Percentiles rank a stretch among this genome's conserved stretches.
Conservation (phyloP, 305 asterid genomes). For the Fraxinus velutina region DNA sequence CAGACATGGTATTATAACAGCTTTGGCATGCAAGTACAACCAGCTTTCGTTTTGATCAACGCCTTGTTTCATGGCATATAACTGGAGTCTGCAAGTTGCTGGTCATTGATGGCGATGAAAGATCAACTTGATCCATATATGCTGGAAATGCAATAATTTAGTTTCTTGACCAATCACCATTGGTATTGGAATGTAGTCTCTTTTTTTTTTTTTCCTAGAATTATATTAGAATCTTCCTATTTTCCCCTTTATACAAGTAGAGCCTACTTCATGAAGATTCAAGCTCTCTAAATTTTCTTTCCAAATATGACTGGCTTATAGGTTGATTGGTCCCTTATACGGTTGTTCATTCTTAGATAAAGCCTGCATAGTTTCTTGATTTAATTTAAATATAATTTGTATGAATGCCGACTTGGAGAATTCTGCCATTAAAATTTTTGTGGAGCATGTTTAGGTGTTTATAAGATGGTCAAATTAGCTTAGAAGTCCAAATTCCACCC, state of each 20-base stretch:
- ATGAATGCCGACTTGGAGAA: not conserved
- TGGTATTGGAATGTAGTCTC: not conserved
- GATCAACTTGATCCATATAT: not conserved
- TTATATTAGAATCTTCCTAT: not conserved
- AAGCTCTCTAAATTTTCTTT: not conserved
- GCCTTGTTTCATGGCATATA: not conserved
- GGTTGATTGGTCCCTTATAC: not conserved
- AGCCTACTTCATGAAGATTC: not conserved
- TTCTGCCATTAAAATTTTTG: not conserved
- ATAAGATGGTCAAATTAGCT: not conserved
- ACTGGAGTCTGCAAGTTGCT: not conserved
- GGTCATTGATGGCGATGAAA: not conserved
- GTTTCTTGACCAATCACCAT: not conserved
- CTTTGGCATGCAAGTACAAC: not conserved
- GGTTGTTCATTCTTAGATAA: not conserved
- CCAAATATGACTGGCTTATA: not conserved
- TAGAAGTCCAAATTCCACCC: not conserved
- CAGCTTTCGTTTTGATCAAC: not conserved
- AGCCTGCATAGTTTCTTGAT: not conserved
- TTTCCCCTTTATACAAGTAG: not conserved
- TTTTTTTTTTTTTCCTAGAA: not conserved
- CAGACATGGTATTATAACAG: not conserved
- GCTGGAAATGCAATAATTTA: not conserved
- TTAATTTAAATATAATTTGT: not conserved
- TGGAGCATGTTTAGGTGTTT: not conserved